These are phyloP conservation scores for Harringtonia lauricola DNA, from an alignment of 2,329 filamentous ascomycete genomes.

Conservation along the genomic window DNA sequence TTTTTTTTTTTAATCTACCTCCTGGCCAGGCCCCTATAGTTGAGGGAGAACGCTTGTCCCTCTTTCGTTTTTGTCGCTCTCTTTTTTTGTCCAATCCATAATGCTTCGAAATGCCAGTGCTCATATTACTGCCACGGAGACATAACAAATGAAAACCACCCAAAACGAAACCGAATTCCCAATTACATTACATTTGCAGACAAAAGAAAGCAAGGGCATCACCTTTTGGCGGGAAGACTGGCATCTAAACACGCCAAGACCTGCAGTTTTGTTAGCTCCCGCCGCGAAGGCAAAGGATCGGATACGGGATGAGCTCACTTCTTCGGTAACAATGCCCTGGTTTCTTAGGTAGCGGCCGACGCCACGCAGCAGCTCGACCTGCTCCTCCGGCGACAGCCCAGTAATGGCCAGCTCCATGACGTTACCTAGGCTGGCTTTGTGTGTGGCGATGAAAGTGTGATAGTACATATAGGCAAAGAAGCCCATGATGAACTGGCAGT, in stretches of 20 bases:
- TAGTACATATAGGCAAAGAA: constrained; percentile 99
- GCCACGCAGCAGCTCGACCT: constrained; percentile 65
- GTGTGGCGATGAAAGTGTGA: constrained; percentile 86
- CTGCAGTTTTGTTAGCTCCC: not conserved
- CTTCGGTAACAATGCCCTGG: constrained; percentile 38
- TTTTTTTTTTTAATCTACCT: not conserved
- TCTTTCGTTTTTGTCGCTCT: not conserved
- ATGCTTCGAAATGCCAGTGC: constrained; percentile 2
- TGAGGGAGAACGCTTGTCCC: not conserved
- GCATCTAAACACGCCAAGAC: constrained; percentile 12
- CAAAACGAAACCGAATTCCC: not conserved
- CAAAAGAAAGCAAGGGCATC: not conserved
- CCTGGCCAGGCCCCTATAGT: not conserved
- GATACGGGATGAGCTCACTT: constrained; percentile 19
- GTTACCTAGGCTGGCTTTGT: constrained; percentile 74
- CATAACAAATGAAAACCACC: not conserved
- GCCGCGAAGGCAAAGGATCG: too few relatives aligned
- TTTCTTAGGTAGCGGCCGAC: constrained; percentile 55
- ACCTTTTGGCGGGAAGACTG: constrained; percentile 11
- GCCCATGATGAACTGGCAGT: constrained; percentile 99
- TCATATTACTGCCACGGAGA: constrained; percentile 2
- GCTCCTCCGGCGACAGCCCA: constrained; percentile 77
- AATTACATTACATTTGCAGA: not conserved
- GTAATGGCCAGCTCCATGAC: constrained; percentile 89
- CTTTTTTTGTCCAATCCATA: constrained; percentile 7